Base-by-base conservation (phyloP, 345 rosid genomes). In the Odontarrhena argentea region DNA sequence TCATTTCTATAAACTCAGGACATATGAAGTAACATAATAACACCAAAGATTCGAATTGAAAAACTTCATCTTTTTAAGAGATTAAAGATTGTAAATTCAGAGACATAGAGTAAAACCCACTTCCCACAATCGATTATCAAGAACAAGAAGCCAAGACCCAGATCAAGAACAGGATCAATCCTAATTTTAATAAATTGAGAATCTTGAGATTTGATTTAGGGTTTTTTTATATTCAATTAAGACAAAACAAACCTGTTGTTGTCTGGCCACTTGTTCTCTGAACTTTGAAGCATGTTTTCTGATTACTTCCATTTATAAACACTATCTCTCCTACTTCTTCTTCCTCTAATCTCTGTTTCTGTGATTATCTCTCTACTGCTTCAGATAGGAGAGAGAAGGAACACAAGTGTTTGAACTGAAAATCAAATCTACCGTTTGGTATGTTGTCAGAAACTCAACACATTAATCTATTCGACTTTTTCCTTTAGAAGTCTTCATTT, bases 181-280 rank as follows among this genome's bases (percentile, higher is more conserved):
- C 61, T 32, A 32, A 32, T 38, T 44, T 15, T 28, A 35, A 47
- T 4, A 2, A 26, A 25, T 7, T 54, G 13, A 66, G 5, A 36
- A 48, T 47, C n/a, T 14, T 47, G 65, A 48, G 54, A 46, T 44
- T 45, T 25, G 34, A 36, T 43, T 44, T 60, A 52, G 65, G 67
- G 45, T 60, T 68, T 37, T 3, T 12, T 18, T 0, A 10, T 5
- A 9, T 37, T 22, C 4, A 8, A 41, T 5, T 18, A 5, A 35
- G 43, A 53, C 41, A n/a, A 47, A 8, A 46, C 12, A 32, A 49
- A 76, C 80, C 65, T 88, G 96, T 58, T 91, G 97, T 51, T 91
- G 96, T 86, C 82, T 86, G 12, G 96, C 91, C 36, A 91, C 96
- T 81, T 91, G 97, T 81, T 88, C 87, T 64, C 96, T 78, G 7